phyloP scores from a whole-genome alignment of 2,329 filamentous ascomycete species.

The Raffaelea albimanens region DNA sequence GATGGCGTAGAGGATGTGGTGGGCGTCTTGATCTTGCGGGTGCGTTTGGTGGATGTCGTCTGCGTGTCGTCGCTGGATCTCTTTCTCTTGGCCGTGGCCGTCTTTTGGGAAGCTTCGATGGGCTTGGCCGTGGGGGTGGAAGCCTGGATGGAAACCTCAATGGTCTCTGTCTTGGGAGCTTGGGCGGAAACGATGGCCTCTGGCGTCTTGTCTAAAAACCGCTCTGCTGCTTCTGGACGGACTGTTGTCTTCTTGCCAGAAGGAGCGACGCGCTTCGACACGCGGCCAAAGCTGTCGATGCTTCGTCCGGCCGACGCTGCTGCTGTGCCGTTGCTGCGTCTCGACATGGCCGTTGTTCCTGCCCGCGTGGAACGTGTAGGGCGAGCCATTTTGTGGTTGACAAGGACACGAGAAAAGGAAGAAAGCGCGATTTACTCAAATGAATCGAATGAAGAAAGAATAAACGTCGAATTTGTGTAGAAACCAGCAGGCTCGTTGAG shows the following conservation, averaged over 20 bases:
- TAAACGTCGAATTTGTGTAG: too few relatives aligned
- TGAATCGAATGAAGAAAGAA: too few relatives aligned
- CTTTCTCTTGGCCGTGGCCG: neutral
- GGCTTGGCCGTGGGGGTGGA: neutral
- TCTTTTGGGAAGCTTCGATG: constrained; percentile 12
- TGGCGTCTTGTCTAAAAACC: constrained; percentile 27
- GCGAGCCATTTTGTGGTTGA: too few relatives aligned
- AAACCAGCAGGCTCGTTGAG: too few relatives aligned
- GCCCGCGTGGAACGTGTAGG: too few relatives aligned
- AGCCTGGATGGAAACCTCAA: constrained; percentile 1
- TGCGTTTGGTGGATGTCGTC: constrained; percentile 7
- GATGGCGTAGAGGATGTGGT: constrained; percentile 3
- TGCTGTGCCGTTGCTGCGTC: constrained; percentile 1
- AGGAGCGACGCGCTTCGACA: constrained; percentile 14
- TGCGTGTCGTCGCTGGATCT: neutral
- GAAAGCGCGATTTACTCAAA: too few relatives aligned
- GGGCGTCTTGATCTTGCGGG: constrained; percentile 6
- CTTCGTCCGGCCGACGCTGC: constrained; percentile 3
- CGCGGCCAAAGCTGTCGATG: constrained; percentile 15
- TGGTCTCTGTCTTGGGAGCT: neutral
- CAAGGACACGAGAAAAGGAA: too few relatives aligned
- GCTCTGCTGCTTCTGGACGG: constrained; percentile 14
- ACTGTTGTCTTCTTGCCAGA: constrained; percentile 7
- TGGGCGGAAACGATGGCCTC: too few relatives aligned
- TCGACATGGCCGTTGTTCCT: constrained; percentile 4